Evolutionary conservation across 2,329 filamentous ascomycete genomes (phyloP), one percentile per base, ranked within the genome.

Genomic region (Sarocladiaceae sp.): DNA sequence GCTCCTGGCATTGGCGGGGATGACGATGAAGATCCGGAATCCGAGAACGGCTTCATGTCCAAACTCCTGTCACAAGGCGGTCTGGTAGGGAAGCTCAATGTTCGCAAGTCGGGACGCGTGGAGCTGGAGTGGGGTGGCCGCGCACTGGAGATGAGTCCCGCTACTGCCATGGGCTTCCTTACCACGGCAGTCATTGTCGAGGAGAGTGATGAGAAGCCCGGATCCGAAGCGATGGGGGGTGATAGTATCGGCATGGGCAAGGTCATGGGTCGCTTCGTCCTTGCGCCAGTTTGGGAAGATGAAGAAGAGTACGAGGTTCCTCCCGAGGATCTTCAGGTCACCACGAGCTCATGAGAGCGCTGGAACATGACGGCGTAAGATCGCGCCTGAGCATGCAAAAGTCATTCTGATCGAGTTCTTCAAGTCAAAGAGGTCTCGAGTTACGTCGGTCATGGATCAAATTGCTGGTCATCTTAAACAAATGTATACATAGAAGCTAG

Each of bases 71-170:
- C 70, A 15, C 72, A 78, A 51, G 78, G 80, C 53, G 83, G 83
- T n/a, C 77, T 74, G 61, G 71, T 86, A 48, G 83, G 83, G 36
- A 78, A 78, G 59, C 71, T 86, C 50, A 73, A 79, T 52, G 78
- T 86, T 40, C 78, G 80, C 54, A 77, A 79, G 62, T 85, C 81
- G 8, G 83, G 83, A 55, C 79, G 77, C 54, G 77, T 83, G 2
- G 80, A 84, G 64, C 68, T 86, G 28, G 76, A 78, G 64, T 86
- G 82, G 80, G 83, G 83, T 48, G 82, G 82, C 23, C 75, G 74
- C 55, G 71, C 68, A 31, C 70, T 84, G 52, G 73, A 78, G 58
- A 67, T 85, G 56, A 70, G 69, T 31, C 68, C 72, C 3, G 80
- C 77, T 18, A 72, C 77, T 12, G 77, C 75, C 50, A 74, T 77